phyloP scores from a whole-genome alignment of 495 filamentous ascomycete species.

The Xylaria telfairii region DNA sequence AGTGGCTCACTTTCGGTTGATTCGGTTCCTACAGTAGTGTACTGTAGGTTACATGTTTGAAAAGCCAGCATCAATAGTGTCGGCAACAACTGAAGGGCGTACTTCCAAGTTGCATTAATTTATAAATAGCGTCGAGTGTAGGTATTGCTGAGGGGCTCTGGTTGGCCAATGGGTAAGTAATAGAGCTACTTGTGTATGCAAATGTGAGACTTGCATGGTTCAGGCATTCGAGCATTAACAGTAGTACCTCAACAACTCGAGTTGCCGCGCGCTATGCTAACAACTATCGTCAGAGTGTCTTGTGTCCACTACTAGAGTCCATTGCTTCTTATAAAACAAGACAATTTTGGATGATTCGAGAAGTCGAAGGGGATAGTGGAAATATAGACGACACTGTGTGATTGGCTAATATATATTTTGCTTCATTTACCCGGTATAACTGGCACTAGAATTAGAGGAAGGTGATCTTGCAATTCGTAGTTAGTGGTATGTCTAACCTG shows the following conservation, averaged over 20 bases:
- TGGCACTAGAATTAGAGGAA: not conserved
- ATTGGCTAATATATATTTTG: not conserved
- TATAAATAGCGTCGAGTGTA: not conserved
- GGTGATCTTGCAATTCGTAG: not conserved
- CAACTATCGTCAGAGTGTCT: not conserved
- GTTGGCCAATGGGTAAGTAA: not conserved
- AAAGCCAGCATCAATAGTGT: not conserved
- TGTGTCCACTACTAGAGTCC: not conserved
- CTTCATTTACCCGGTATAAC: not conserved
- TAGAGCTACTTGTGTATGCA: not conserved
- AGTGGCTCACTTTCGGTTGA: slow-evolving; percentile 1
- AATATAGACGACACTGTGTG: not conserved
- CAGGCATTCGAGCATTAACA: not conserved
- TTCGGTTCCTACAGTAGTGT: too few species aligned
- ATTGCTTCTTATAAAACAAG: not conserved
- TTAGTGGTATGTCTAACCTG: not conserved
- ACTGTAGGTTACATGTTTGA: not conserved
- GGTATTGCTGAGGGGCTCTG: not conserved
- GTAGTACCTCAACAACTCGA: not conserved
- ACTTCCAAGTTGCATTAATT: not conserved
- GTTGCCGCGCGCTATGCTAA: not conserved
- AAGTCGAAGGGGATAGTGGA: not conserved
- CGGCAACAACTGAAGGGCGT: not conserved
- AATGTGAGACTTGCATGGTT: not conserved
- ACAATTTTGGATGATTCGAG: not conserved